phyloP scores from a whole-genome alignment of 305 asterid genomes.

The Petunia hybrid region DNA sequence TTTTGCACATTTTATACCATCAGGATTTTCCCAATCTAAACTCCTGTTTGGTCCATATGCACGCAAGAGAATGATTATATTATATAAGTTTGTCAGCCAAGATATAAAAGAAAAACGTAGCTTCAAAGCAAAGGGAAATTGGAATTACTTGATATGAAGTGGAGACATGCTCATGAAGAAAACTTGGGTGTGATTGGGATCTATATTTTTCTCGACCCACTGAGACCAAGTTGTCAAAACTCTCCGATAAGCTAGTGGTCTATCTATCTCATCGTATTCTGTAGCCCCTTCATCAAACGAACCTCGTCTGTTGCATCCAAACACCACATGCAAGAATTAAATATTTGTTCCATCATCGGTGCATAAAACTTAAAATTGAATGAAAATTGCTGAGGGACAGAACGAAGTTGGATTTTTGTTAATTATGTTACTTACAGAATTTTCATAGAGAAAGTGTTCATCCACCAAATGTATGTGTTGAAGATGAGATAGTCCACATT shows the following conservation, averaged over 20 bases:
- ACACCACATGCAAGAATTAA: background rate
- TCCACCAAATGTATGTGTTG: conserved; percentile 97
- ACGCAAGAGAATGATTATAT: background rate
- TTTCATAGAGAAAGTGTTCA: conserved; percentile 88
- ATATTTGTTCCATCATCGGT: too few species aligned
- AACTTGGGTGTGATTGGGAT: conserved; percentile 68
- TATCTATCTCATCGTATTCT: conserved; percentile 72
- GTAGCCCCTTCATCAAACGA: conserved; percentile 74
- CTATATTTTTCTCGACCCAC: conserved; percentile 75
- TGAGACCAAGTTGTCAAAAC: conserved; percentile 85
- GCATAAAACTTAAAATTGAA: background rate
- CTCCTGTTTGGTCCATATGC: conserved; percentile 58
- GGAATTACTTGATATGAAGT: conserved; percentile 81
- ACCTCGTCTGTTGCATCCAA: conserved; percentile 62
- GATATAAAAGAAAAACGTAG: background rate
- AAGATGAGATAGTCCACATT: conserved; percentile 79
- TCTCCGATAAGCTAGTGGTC: conserved; percentile 72
- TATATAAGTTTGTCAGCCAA: background rate
- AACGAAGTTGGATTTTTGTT: background rate
- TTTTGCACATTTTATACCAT: conserved; percentile 85
- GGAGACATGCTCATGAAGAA: conserved; percentile 97
- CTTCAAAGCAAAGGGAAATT: conserved; percentile 33
- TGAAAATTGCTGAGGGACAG: background rate
- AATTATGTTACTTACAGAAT: conserved; percentile 62
- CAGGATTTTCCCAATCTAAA: conserved; percentile 88